Conservation (phyloP, 768 basidiomycete genomes). For the Sistotremastrum niveocremeum region DNA sequence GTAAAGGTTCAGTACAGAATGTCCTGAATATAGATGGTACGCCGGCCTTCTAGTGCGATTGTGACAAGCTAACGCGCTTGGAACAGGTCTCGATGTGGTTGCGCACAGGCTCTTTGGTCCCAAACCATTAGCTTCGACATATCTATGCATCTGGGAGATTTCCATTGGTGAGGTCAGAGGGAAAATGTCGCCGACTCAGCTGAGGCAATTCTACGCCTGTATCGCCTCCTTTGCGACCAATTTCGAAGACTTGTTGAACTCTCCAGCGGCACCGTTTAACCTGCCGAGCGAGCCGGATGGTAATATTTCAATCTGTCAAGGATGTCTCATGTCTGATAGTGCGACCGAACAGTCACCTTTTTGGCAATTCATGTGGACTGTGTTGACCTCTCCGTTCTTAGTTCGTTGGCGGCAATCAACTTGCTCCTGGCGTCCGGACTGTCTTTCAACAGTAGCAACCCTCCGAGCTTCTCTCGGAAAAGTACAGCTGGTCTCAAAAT, state of each 20-base stretch:
- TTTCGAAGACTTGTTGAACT: slow-evolving; percentile 64
- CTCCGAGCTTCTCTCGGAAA: slow-evolving; percentile 57
- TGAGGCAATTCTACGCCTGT: slow-evolving; percentile 36
- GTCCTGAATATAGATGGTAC: slow-evolving; percentile 14
- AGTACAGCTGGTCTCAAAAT: slow-evolving; percentile 40
- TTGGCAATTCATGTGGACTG: slow-evolving; percentile 49
- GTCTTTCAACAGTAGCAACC: slow-evolving; percentile 57
- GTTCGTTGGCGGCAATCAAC: slow-evolving; percentile 38
- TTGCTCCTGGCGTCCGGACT: slow-evolving; percentile 46
- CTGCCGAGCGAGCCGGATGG: slow-evolving; percentile 66
- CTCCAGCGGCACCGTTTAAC: slow-evolving; percentile 58
- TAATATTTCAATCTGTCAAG: slow-evolving; percentile 14
- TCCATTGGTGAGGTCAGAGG: slow-evolving; percentile 51
- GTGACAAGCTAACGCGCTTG: too few species aligned
- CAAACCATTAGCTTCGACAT: slow-evolving; percentile 69
- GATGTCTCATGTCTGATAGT: not conserved
- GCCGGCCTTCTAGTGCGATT: slow-evolving; percentile 37
- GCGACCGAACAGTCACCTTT: slow-evolving; percentile 55
- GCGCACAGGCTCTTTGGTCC: slow-evolving; percentile 86
- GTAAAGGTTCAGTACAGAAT: slow-evolving; percentile 3
- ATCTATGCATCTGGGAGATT: slow-evolving; percentile 91
- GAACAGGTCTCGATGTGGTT: slow-evolving; percentile 60
- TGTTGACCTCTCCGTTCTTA: slow-evolving; percentile 43
- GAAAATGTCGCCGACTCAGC: slow-evolving; percentile 40
- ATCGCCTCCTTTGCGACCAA: slow-evolving; percentile 49